Percentiles rank a stretch among this genome's conserved stretches.
Evolutionary conservation across 2,329 filamentous ascomycete genomes (phyloP).

Genomic region (Cladosporium austrohemisphaericum): DNA sequence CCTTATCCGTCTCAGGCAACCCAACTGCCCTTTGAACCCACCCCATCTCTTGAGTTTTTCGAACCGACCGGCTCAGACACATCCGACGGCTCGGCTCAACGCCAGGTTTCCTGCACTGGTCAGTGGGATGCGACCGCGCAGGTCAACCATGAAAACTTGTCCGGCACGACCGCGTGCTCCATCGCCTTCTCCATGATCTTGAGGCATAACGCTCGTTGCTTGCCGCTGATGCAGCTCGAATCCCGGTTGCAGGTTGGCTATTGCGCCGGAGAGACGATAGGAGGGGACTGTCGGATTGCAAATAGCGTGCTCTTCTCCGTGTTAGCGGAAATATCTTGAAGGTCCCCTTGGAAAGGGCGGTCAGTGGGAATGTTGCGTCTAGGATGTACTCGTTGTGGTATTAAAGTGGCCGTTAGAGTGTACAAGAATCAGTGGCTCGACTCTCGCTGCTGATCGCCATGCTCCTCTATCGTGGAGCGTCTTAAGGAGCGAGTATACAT

Average conservation of each 20-base stretch:
- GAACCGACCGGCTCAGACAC: neutral
- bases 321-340: constrained; percentile 6
- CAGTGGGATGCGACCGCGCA: neutral
- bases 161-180: constrained; percentile 4
- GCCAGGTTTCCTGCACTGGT: neutral
- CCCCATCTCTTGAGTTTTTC: neutral
- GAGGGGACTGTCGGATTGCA: neutral
- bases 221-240: neutral
- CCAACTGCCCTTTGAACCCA: neutral
- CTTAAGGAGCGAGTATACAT: neutral
- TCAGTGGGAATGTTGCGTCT: neutral
- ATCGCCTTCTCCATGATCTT: constrained; percentile 1
- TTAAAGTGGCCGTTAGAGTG: neutral
- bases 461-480: neutral
- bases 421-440: neutral
- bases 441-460: neutral
- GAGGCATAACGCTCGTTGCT: neutral
- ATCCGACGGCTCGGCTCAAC: neutral
- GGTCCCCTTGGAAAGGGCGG: neutral
- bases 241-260: neutral
- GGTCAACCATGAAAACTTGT: neutral
- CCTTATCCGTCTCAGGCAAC: neutral
- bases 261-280: neutral
- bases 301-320: constrained; percentile 1
- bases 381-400: neutral